Evolutionary conservation across 2,329 filamentous ascomycete species (phyloP), one percentile per base, ranked within the genome.

Genomic region (Mycosphaerella sp.): DNA sequence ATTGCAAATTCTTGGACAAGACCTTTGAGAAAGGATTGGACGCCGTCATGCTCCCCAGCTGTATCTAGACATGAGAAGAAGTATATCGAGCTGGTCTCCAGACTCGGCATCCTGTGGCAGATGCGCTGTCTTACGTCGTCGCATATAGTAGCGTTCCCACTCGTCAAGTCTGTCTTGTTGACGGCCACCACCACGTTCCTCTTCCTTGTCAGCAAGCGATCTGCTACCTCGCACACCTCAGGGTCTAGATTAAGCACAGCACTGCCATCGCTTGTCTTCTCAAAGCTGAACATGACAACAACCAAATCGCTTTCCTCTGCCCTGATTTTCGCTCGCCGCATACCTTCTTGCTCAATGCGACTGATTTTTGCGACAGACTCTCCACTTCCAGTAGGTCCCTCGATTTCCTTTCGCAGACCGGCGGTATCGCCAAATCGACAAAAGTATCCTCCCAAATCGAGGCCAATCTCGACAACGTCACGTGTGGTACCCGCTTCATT

Each of bases 371-470:
- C 52, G n/a, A 51, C 61, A 50, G 50, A 25, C 41, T 52, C 25
- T n/a, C 27, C 39, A 16, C 30, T 41, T 34, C 13, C 37, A 17
- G 42, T 12, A 32, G 46, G 50, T 44, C 39, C 39, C 27, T 57
- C 21, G 28, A 53, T 42, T 4, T 54, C 52, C 46, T 57, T 49
- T 44, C 89, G 78, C 59, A 98, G 81, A 1, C 93, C 93, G 16
- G 93, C 93, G 62, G 93, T 97, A 71, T 98, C 93, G 13, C 91
- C 90, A 64, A 98, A 84, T n/a, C 87, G 87, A 68, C 90, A 95
- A 44, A 94, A 81, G 72, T 87, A 98, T 0, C 93, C 93, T 0
- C 84, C 82, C 42, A 98, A 77, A 70, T 98, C 93, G 21, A 98
- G 77, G 25, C 86, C 86, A 0, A 93, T 87, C 71, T 98, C 93